These are phyloP conservation scores for Nemophila menziesii DNA, from an alignment of 257 asterid species.

Conservation along the genomic window DNA sequence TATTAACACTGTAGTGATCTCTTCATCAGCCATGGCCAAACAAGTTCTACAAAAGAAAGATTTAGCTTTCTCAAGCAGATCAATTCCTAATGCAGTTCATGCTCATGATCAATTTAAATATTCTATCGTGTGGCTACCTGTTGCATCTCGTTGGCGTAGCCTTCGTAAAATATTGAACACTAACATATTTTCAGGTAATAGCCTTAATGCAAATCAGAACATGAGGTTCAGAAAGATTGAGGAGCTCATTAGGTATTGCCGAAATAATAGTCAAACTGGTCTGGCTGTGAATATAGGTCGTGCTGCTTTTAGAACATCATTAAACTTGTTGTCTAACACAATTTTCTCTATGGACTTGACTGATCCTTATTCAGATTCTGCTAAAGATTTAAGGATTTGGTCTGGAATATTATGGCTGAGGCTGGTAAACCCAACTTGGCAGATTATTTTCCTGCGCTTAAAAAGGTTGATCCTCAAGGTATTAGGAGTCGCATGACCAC, in stretches of 20 bases:
- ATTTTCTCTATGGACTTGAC: constrained; percentile 6
- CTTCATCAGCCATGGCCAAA: constrained; percentile 22
- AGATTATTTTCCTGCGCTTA: constrained; percentile 5
- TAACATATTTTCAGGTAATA: background rate
- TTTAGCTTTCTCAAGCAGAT: constrained; percentile 19
- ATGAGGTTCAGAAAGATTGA: background rate
- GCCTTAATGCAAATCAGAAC: constrained; percentile 5
- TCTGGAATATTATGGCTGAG: background rate
- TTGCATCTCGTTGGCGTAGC: constrained; percentile 2
- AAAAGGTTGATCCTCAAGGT: constrained; percentile 3
- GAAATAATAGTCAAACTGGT: background rate
- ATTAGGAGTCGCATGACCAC: background rate
- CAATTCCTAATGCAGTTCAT: constrained; percentile 5
- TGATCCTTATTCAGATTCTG: background rate
- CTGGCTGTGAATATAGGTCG: background rate
- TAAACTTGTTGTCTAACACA: constrained; percentile 2
- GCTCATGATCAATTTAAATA: constrained; percentile 1
- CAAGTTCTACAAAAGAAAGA: constrained; percentile 22
- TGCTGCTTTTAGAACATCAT: constrained; percentile 3
- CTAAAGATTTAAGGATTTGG: constrained; percentile 6
- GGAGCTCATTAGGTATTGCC: background rate
- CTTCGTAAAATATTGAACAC: background rate
- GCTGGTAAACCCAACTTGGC: constrained; percentile 2
- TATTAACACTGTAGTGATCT: constrained; percentile 21
- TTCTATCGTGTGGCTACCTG: constrained; percentile 8